A percentile compares a stretch with the other conserved stretches of the same genome.
Evolutionary conservation across 768 basidiomycete genomes (phyloP).

Genomic region (Termitomyces eurrhizus): DNA sequence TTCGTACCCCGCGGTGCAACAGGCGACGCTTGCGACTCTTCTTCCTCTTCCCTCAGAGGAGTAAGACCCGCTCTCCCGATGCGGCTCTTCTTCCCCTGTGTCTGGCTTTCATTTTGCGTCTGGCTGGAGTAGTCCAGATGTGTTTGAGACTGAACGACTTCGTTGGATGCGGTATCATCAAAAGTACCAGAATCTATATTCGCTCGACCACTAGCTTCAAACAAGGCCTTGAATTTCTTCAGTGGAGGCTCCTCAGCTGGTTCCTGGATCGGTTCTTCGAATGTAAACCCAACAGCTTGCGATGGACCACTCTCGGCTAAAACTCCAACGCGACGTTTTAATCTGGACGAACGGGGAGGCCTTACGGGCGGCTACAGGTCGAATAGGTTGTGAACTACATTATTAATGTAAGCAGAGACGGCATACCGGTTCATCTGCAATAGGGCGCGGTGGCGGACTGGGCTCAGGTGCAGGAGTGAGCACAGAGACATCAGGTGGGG

Average conservation of each 20-base stretch:
- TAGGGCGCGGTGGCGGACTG: slow-evolving; percentile 16
- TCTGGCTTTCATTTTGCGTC: slow-evolving; percentile 34
- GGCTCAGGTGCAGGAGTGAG: neutral
- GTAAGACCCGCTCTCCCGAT: slow-evolving; percentile 18
- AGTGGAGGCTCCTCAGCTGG: slow-evolving; percentile 45
- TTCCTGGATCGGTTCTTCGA: slow-evolving; percentile 20
- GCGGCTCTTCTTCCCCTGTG: slow-evolving; percentile 17
- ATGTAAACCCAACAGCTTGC: slow-evolving; percentile 14
- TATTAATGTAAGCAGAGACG: neutral
- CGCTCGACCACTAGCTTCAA: slow-evolving; percentile 60
- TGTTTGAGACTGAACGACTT: slow-evolving; percentile 9
- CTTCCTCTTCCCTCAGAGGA: slow-evolving; percentile 50
- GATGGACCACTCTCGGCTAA: slow-evolving; percentile 20
- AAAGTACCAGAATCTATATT: slow-evolving; percentile 15
- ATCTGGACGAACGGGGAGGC: slow-evolving; percentile 31
- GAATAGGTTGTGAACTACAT: neutral
- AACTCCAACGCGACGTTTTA: slow-evolving; percentile 54
- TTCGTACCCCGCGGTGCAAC: slow-evolving; percentile 28
- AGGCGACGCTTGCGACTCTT: slow-evolving; percentile 37
- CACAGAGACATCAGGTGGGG: slow-evolving; percentile 21
- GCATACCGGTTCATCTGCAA: slow-evolving; percentile 21
- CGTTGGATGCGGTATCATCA: slow-evolving; percentile 15
- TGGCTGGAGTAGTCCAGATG: slow-evolving; percentile 17
- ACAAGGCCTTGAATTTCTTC: slow-evolving; percentile 70
- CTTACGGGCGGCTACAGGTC: slow-evolving; percentile 34